These are phyloP conservation scores for Podospora pseudopauciseta DNA, from an alignment of 495 filamentous ascomycete species.

Conservation along the genomic window DNA sequence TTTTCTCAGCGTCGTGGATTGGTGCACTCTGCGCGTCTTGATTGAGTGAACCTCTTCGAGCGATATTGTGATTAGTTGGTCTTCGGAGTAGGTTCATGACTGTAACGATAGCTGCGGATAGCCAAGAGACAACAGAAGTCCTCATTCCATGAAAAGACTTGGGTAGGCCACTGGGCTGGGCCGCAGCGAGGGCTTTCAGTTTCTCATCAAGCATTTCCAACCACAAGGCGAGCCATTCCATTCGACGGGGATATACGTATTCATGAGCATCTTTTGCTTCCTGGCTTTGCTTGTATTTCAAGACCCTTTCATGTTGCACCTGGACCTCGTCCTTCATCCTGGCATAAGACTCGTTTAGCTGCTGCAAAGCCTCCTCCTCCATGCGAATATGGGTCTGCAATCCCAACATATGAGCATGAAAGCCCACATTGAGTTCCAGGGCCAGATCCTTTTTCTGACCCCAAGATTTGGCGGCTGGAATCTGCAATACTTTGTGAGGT, in stretches of 20 bases:
- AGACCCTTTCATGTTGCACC: neutral
- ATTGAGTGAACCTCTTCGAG: no score
- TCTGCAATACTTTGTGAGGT: no score
- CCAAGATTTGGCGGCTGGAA: no score
- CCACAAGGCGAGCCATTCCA: neutral
- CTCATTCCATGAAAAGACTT: neutral
- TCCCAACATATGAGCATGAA: no score
- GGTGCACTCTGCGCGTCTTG: no score
- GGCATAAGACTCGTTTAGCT: neutral
- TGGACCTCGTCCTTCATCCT: neutral
- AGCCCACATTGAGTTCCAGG: no score
- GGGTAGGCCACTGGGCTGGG: neutral
- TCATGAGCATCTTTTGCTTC: neutral
- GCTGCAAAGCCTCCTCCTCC: neutral
- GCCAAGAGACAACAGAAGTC: neutral
- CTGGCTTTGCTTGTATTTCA: neutral
- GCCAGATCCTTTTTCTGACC: no score
- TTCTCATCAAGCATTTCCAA: neutral
- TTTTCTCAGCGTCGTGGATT: no score
- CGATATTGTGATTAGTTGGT: neutral
- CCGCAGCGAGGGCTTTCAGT: neutral
- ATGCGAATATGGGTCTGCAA: constrained; percentile 1
- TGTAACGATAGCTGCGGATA: no score
- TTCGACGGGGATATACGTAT: neutral
- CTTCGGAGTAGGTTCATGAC: neutral